Evolutionary conservation across 2,329 filamentous ascomycete species (phyloP).

Genomic region (Penicillium digitatum): DNA sequence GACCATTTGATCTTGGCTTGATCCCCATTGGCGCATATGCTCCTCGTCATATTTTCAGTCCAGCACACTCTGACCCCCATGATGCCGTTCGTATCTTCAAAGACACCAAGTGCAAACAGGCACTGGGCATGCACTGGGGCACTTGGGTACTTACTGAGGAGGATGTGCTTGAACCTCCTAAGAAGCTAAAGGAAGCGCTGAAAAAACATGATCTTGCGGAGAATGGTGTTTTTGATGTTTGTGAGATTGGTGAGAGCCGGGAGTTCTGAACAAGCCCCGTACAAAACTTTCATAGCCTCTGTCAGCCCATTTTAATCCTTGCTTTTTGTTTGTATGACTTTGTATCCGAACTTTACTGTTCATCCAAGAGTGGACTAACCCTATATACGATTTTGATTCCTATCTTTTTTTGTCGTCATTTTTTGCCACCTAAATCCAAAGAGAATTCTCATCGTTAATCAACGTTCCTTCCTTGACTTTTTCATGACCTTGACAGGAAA

Average conservation of each 20-base stretch:
- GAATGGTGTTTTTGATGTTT: slow-evolving; percentile 73
- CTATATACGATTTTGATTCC: background rate
- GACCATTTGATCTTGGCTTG: slow-evolving; percentile 84
- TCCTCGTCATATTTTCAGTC: slow-evolving; percentile 61
- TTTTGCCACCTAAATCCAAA: background rate
- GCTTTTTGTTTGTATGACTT: background rate
- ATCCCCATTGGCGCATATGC: slow-evolving; percentile 92
- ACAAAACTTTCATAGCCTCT: background rate
- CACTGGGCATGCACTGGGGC: slow-evolving; percentile 90
- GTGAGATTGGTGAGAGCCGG: slow-evolving; percentile 77
- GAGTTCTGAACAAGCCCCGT: slow-evolving; percentile 56
- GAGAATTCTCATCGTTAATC: background rate
- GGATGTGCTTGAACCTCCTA: slow-evolving; percentile 78
- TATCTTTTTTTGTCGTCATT: background rate
- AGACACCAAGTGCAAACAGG: slow-evolving; percentile 72
- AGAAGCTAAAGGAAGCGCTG: slow-evolving; percentile 67
- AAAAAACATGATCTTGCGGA: slow-evolving; percentile 63
- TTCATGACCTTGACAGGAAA: too few relatives aligned
- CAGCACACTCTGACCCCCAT: slow-evolving; percentile 80
- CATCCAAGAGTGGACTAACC: background rate
- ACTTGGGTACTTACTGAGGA: slow-evolving; percentile 82
- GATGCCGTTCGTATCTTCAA: slow-evolving; percentile 86
- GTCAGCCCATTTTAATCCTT: background rate
- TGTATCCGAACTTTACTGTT: background rate
- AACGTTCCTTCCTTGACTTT: background rate